A percentile compares a stretch with the other conserved stretches of the same genome.
Evolutionary conservation across 495 filamentous ascomycete species (phyloP).

Genomic region (Aspergillus incahuasiensis): DNA sequence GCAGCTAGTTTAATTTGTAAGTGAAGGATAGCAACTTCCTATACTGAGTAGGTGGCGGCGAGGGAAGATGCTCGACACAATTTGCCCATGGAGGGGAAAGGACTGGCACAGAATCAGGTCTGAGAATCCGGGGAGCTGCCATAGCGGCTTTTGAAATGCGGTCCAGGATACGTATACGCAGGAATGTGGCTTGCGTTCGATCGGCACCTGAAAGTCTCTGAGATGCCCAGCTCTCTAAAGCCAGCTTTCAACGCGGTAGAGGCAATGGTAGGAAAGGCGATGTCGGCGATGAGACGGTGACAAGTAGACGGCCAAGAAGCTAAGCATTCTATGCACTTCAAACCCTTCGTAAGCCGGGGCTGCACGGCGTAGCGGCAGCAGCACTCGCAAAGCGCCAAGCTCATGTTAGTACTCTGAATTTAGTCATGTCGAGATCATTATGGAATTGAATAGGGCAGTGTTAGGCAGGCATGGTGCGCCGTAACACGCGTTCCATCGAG

Average conservation of each 20-base stretch:
- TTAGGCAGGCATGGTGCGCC: background rate
- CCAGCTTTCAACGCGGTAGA: background rate
- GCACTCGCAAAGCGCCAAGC: no score
- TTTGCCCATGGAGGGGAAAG: background rate
- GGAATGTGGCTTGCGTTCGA: background rate
- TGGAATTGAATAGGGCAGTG: background rate
- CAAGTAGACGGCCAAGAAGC: background rate
- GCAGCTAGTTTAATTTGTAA: background rate
- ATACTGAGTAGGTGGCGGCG: background rate
- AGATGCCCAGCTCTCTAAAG: background rate
- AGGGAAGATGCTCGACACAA: background rate
- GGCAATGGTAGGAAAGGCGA: background rate
- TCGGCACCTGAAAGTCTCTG: background rate
- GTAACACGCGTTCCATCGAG: slow-evolving; percentile 4
- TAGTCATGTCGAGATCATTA: background rate
- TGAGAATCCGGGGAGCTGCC: background rate
- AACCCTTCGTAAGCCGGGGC: no score
- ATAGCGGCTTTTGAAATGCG: background rate
- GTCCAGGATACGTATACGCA: background rate
- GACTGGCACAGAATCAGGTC: background rate
- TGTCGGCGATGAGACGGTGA: no score
- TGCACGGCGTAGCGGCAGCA: no score
- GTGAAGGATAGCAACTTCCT: no score
- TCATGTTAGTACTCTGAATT: no score
- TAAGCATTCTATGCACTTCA: no score